These are phyloP conservation scores for Emiliania huxleyi DNA, from an alignment of 78 protist species.

Conservation along the genomic window DNA sequence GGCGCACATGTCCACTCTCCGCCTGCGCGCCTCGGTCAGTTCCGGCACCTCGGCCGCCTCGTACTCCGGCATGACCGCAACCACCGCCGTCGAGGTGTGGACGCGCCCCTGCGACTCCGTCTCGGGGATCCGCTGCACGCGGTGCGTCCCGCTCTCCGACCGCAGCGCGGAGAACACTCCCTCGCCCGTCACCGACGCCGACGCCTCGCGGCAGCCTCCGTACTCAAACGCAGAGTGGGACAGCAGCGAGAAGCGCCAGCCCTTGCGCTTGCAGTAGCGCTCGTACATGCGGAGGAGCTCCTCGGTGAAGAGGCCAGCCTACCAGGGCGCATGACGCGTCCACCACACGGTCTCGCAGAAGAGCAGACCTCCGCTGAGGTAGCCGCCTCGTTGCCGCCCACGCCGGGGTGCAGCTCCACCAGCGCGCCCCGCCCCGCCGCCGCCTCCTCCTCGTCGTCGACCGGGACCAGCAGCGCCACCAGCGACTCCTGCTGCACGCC, in stretches of 20 bases:
- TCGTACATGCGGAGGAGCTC: slow-evolving; percentile 80
- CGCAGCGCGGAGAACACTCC: slow-evolving; percentile 71
- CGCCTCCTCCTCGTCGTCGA: neutral
- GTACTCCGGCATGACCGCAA: slow-evolving; percentile 80
- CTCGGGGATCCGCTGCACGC: slow-evolving; percentile 91
- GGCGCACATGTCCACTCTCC: neutral
- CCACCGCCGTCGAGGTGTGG: slow-evolving; percentile 86
- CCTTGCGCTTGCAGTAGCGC: slow-evolving; percentile 34
- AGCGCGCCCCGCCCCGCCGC: neutral
- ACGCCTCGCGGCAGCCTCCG: slow-evolving; percentile 76
- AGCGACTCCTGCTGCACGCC: neutral
- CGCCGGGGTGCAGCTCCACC: neutral
- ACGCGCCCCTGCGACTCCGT: slow-evolving; percentile 84
- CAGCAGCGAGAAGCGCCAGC: slow-evolving; percentile 72
- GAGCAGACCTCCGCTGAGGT: too few species aligned
- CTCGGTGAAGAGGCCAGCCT: slow-evolving; percentile 39
- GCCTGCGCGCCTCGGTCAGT: neutral
- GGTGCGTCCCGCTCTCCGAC: slow-evolving; percentile 88
- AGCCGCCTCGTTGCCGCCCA: neutral
- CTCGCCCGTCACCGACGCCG: slow-evolving; percentile 55
- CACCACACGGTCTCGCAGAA: too few species aligned
- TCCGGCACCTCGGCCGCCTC: neutral
- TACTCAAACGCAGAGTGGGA: neutral
- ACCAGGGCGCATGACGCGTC: too few species aligned
- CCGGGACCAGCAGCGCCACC: neutral